These are phyloP conservation scores for Laetiporus sulphureus DNA, from an alignment of 1,284 basidiomycete genomes.

Conservation along the genomic window DNA sequence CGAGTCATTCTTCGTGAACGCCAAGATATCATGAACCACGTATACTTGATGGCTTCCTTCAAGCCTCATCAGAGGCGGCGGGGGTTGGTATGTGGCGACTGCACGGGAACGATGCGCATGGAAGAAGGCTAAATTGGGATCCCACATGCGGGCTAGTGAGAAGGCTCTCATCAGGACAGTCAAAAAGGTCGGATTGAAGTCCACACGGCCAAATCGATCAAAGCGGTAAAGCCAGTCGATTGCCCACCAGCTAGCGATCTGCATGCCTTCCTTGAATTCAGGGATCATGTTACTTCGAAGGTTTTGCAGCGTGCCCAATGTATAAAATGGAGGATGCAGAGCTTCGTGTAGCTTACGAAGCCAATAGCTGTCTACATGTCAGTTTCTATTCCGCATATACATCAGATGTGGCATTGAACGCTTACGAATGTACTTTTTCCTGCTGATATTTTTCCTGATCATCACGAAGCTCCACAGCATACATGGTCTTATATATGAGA, in stretches of 20 bases:
- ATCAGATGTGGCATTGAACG: no score
- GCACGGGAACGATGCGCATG: constrained; percentile 13
- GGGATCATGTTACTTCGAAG: constrained; percentile 30
- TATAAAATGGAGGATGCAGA: constrained; percentile 16
- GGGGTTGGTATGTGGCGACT: constrained; percentile 11
- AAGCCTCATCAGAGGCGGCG: constrained; percentile 9
- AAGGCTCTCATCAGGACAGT: constrained; percentile 15
- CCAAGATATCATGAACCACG: constrained; percentile 33
- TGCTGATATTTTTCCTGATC: constrained; percentile 19
- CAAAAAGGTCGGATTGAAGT: constrained; percentile 8
- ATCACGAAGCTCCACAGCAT: constrained; percentile 18
- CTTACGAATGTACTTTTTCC: constrained; percentile 10
- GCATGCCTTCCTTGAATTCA: constrained; percentile 27
- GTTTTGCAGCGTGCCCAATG: constrained; percentile 21
- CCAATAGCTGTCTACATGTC: constrained; percentile 21
- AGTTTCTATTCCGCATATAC: no score
- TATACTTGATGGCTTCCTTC: constrained; percentile 13
- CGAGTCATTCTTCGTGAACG: constrained; percentile 17
- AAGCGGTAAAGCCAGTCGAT: constrained; percentile 28
- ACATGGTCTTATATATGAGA: constrained; percentile 32
- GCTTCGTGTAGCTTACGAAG: constrained; percentile 18
- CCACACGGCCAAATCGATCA: constrained; percentile 3
- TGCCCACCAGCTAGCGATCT: constrained; percentile 35
- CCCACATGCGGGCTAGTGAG: constrained; percentile 20
- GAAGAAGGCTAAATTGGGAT: no score